Evolutionary conservation across 2,329 filamentous ascomycete genomes (phyloP), one percentile per base, ranked within the genome.

Genomic region (Paraconiothyrium brasiliense): DNA sequence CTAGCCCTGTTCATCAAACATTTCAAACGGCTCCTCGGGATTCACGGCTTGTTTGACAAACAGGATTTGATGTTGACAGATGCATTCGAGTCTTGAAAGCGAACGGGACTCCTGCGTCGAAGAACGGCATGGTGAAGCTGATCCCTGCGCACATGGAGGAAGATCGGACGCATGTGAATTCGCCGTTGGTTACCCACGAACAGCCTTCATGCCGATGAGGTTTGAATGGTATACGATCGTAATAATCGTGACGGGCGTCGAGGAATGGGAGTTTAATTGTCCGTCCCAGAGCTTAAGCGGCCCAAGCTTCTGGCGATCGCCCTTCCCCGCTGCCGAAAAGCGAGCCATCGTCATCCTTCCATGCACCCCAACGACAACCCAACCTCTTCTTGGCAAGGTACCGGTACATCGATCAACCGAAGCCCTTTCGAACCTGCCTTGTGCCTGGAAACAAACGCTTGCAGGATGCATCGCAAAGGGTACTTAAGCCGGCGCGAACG

Each of bases 371-470:
- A 51, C 44, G 43, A 44, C 41, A 14, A 49, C 13, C 54, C 49
- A 56, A 30, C 14, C 32, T 60, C 49, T 32, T 20, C 50, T 24
- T 35, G 48, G 34, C 37, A 49, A 60, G 47, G 54, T 57, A 57
- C 52, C 59, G 59, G 59, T 41, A 39, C 39, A 61, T 41, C 56
- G 59, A 56, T 61, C 13, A 20, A 41, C 59, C 59, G 59, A 61
- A 39, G 20, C 16, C 20, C 39, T 35, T 43, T 24, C 30, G 30
- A 13, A 14, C 16, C 2, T 41, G 51, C 37, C 11, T 41, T 43
- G 3, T 30, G 32, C 46, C 46, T 48, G 27, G 35, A 35, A 37
- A 8, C 32, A 16, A 46, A 46, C 47, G 35, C 5, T 24, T 32
- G 20, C 35, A 35, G 59, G 46, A 61, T 54, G 59, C 24, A 20